Conservation (phyloP, 768 basidiomycete genomes). For the Roridomyces roridus region DNA sequence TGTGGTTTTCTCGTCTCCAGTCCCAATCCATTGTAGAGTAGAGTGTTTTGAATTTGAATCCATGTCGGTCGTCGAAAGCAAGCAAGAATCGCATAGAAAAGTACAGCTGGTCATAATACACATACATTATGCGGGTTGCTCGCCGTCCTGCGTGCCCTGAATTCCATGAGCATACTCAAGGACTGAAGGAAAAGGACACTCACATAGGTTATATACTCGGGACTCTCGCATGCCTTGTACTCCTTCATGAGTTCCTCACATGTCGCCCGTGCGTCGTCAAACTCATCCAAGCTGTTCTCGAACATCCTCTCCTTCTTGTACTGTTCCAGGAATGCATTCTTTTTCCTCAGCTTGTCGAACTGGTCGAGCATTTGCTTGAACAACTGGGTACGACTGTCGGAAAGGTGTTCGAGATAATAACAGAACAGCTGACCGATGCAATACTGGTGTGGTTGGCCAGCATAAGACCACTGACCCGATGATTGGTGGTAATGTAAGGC, state of each 20-base stretch:
- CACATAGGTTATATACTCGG: slow-evolving; percentile 92
- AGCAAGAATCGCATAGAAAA: slow-evolving; percentile 5
- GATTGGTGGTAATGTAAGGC: slow-evolving; percentile 86
- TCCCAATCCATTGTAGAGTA: slow-evolving; percentile 31
- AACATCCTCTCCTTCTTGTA: slow-evolving; percentile 99
- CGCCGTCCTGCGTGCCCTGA: slow-evolving; percentile 36
- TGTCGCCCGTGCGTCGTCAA: slow-evolving; percentile 94
- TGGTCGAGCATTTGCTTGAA: slow-evolving; percentile 97
- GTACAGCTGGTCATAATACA: slow-evolving; percentile 15
- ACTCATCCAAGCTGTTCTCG: slow-evolving; percentile 91
- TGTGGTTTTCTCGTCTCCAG: slow-evolving; percentile 30
- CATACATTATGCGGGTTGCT: slow-evolving; percentile 26
- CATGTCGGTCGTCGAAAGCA: slow-evolving; percentile 19
- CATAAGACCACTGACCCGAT: slow-evolving; percentile 98
- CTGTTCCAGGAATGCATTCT: slow-evolving; percentile 95
- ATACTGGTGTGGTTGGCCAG: slow-evolving; percentile 99
- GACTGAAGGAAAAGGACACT: slow-evolving; percentile 31
- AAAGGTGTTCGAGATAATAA: background rate
- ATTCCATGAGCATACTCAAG: background rate
- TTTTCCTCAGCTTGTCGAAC: slow-evolving; percentile 84
- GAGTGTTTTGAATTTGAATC: slow-evolving; percentile 26
- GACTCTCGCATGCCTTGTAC: slow-evolving; percentile 95
- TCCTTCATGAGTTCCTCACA: slow-evolving; percentile 90
- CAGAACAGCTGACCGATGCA: slow-evolving; percentile 70
- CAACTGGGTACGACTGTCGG: too few species aligned